Evolutionary conservation across 495 filamentous ascomycete genomes (phyloP).

Genomic region (Astrothelium subdiscretum): DNA sequence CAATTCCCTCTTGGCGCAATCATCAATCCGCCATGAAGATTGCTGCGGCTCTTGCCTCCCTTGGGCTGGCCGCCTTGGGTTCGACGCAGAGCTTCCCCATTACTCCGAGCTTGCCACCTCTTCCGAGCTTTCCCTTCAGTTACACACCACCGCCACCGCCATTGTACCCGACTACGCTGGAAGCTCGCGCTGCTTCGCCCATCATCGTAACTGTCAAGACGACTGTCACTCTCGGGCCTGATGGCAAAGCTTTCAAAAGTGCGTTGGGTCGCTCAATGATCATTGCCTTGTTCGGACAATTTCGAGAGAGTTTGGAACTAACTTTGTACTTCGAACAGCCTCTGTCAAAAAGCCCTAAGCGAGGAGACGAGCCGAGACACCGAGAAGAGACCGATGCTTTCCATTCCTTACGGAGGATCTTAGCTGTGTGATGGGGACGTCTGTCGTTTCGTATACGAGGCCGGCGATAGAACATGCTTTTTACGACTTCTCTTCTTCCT

Average conservation of each 20-base stretch:
- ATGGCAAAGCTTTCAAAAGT: background rate
- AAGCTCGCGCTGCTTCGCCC: background rate
- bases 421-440: background rate
- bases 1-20: background rate
- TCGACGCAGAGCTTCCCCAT: background rate
- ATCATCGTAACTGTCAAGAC: background rate
- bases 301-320: background rate
- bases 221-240: background rate
- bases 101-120: background rate
- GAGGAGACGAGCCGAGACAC: too few relatives aligned
- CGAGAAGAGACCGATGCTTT: background rate
- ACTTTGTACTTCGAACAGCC: background rate
- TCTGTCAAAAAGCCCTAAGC: background rate
- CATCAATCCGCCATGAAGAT: background rate
- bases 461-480: background rate
- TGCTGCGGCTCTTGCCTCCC: background rate
- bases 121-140: background rate
- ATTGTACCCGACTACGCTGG: background rate
- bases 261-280: background rate
- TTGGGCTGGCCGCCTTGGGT: background rate
- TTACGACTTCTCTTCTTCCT: background rate
- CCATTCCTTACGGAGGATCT: background rate
- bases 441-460: background rate
- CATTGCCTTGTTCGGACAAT: background rate
- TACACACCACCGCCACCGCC: background rate